Percentiles rank a stretch among this genome's conserved stretches.
Evolutionary conservation across 768 basidiomycete genomes (phyloP).

Genomic region (Macrocybe gigantea): DNA sequence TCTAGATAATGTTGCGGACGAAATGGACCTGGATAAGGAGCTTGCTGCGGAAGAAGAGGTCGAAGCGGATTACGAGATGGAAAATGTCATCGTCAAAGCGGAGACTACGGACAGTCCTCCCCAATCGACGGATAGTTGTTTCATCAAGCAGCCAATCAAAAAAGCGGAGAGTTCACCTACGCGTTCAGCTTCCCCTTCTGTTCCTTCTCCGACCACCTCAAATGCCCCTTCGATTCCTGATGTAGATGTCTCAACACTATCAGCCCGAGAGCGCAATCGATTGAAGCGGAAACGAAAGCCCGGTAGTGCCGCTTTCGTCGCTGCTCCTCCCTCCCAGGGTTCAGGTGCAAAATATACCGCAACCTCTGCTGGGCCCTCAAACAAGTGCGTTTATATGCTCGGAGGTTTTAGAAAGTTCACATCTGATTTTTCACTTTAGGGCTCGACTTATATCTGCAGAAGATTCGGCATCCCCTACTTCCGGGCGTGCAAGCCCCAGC

Average conservation of each 20-base stretch:
- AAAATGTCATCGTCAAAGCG: slow-evolving; percentile 26
- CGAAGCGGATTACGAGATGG: slow-evolving; percentile 39
- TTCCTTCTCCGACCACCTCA: slow-evolving; percentile 47
- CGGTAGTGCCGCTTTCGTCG: slow-evolving; percentile 79
- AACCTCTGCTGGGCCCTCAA: slow-evolving; percentile 49
- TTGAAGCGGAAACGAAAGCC: slow-evolving; percentile 92
- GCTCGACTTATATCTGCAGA: slow-evolving; percentile 71
- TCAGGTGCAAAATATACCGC: slow-evolving; percentile 58
- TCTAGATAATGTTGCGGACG: slow-evolving; percentile 71
- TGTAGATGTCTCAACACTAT: slow-evolving; percentile 52
- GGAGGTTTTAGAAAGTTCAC: neutral
- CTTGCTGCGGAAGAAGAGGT: slow-evolving; percentile 53
- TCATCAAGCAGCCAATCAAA: slow-evolving; percentile 24
- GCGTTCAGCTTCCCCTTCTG: slow-evolving; percentile 42
- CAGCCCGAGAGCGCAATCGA: slow-evolving; percentile 89
- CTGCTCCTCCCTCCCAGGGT: slow-evolving; percentile 59
- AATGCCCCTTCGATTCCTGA: slow-evolving; percentile 34
- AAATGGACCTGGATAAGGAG: slow-evolving; percentile 84
- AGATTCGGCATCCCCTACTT: slow-evolving; percentile 40
- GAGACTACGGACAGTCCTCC: slow-evolving; percentile 26
- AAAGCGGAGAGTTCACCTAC: slow-evolving; percentile 35
- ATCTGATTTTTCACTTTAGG: slow-evolving; percentile 28
- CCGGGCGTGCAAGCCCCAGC: slow-evolving; percentile 55
- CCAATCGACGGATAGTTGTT: slow-evolving; percentile 42
- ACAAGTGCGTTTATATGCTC: slow-evolving; percentile 39